A percentile compares a stretch with the other conserved stretches of the same genome.
Evolutionary conservation across 164 flowering plant species (phyloP).

Genomic region (Euptelea pleiosperma): DNA sequence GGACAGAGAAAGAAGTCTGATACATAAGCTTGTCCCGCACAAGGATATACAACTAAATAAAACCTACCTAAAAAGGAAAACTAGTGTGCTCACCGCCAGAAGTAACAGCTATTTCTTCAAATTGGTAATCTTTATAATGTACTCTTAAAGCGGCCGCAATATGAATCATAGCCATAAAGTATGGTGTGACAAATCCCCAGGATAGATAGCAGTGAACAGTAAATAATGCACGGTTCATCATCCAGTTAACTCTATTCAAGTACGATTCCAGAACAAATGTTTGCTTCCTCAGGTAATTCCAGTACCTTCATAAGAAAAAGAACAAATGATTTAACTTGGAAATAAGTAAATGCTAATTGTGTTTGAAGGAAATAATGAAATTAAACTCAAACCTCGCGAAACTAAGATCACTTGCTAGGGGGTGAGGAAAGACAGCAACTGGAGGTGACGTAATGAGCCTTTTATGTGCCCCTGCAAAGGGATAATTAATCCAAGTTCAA

Average conservation of each 20-base stretch:
- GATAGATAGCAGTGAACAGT: slow-evolving; percentile 84
- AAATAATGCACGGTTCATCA: slow-evolving; percentile 90
- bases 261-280: slow-evolving; percentile 96
- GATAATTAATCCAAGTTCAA: background rate
- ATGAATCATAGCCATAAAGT: slow-evolving; percentile 66
- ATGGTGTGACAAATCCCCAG: slow-evolving; percentile 97
- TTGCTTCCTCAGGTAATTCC: slow-evolving; percentile 98
- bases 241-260: slow-evolving; percentile 62
- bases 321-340: slow-evolving; percentile 5
- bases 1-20: background rate
- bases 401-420: slow-evolving; percentile 89
- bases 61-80: slow-evolving; percentile 32
- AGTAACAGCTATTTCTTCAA: slow-evolving; percentile 34
- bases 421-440: slow-evolving; percentile 94
- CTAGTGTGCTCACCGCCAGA: slow-evolving; percentile 58
- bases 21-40: background rate
- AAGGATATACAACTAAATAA: slow-evolving; percentile 8
- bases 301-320: slow-evolving; percentile 54
- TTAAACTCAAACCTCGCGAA: slow-evolving; percentile 61
- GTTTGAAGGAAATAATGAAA: slow-evolving; percentile 4
- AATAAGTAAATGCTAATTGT: background rate
- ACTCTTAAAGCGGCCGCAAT: slow-evolving; percentile 59
- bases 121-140: slow-evolving; percentile 32
- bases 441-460: slow-evolving; percentile 92
- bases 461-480: slow-evolving; percentile 71